Conservation (phyloP, 2,329 filamentous ascomycete species). For the Myriosclerotinia curreyana region DNA sequence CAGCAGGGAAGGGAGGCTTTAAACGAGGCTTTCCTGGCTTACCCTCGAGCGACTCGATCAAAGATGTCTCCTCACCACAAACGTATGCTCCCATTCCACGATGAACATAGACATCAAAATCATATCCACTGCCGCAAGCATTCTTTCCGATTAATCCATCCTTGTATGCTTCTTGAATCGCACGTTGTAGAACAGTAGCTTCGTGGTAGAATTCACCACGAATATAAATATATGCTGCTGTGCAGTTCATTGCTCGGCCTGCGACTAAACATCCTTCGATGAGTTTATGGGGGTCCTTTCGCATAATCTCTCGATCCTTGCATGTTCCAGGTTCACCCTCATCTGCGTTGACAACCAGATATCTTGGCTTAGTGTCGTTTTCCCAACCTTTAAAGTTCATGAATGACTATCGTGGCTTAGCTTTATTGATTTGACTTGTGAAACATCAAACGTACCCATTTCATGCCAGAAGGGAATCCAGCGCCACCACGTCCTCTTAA, state of each 20-base stretch:
- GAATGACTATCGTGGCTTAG: constrained; percentile 66
- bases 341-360: constrained; percentile 96
- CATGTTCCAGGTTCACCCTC: constrained; percentile 98
- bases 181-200: constrained; percentile 85
- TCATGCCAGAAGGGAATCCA: constrained; percentile 95
- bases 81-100: constrained; percentile 97
- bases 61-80: constrained; percentile 95
- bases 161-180: constrained; percentile 96
- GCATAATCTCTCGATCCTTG: constrained; percentile 99
- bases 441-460: constrained; percentile 72
- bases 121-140: constrained; percentile 92
- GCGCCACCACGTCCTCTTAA: constrained; percentile 94
- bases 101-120: constrained; percentile 96
- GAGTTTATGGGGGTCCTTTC: constrained; percentile 99
- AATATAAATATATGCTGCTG: constrained; percentile 98
- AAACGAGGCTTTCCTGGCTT: constrained; percentile 98
- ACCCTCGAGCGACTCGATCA: constrained; percentile 97
- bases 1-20: constrained; percentile 97
- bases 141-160: constrained; percentile 97
- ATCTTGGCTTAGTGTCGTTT: constrained; percentile 92
- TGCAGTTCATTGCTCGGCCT: constrained; percentile 97
- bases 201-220: constrained; percentile 98
- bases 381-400: constrained; percentile 99
- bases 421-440: constrained; percentile 24
- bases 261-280: constrained; percentile 95